Conservation (phyloP, 2,329 filamentous ascomycete species). For the Penicillium freii region DNA sequence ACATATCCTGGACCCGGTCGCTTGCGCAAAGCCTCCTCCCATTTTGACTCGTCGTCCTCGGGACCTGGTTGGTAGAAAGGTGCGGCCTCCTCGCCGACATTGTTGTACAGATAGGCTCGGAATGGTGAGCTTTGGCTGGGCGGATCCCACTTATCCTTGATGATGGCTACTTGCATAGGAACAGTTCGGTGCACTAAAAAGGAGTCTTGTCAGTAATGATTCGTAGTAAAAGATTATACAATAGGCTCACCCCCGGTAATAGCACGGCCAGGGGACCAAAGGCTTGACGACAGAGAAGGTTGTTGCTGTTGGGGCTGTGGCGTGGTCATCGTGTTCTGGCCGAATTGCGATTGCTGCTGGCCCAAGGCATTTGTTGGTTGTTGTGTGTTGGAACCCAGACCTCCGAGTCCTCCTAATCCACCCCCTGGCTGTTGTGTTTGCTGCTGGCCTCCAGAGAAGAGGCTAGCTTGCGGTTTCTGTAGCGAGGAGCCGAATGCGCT, state of each 20-base stretch:
- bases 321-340: conserved; percentile 40
- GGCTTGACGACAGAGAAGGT: conserved; percentile 35
- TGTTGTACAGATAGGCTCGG: conserved; percentile 63
- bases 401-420: conserved; percentile 42
- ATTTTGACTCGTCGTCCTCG: conserved; percentile 60
- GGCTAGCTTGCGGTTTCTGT: conserved; percentile 27
- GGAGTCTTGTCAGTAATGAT: conserved; percentile 11
- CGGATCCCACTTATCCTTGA: conserved; percentile 63
- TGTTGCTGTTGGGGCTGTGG: conserved; percentile 28
- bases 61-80: conserved; percentile 60
- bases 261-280: conserved; percentile 46
- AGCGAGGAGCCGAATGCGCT: conserved; percentile 28
- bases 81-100: conserved; percentile 57
- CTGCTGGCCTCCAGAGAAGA: conserved; percentile 30
- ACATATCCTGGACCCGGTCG: conserved; percentile 58
- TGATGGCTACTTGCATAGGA: conserved; percentile 58
- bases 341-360: conserved; percentile 42
- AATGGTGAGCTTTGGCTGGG: conserved; percentile 53
- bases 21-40: conserved; percentile 63
- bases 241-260: conserved; percentile 41
- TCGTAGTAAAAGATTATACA: conserved; percentile 11
- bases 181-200: conserved; percentile 58
- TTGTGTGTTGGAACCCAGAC: conserved; percentile 28
- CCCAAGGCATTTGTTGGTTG: conserved; percentile 30
- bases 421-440: conserved; percentile 20